Evolutionary conservation across 306 rosid genomes (phyloP), one percentile per base, ranked within the genome.

Genomic region (Vigna unguiculata): DNA sequence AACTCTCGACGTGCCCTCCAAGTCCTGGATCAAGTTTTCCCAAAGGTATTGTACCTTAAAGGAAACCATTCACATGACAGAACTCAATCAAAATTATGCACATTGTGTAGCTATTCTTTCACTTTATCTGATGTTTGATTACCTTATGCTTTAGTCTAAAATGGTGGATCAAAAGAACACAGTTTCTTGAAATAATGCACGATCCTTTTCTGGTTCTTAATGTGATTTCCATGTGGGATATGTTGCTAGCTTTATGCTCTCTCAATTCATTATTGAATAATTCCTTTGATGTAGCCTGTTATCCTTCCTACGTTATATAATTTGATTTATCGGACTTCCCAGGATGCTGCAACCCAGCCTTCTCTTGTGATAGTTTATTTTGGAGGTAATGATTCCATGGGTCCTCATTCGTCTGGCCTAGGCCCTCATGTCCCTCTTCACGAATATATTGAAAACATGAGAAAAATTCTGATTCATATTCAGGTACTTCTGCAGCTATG

Each of bases 321-420:
- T 48, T 24, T 16, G 71, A 68, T 49, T 38, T 48, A 34, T 61
- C 21, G 32, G 47, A 69, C 41, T 81, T 60, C 30, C 9, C 75
- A 91, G 97, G 96, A 91, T 83, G 93, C 93, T 79, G 83, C 90
- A 53, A 76, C 82, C 20, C 96, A 90, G 64, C 98, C 97, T 63
- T 85, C 97, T 76, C 87, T 93, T 85, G 96, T 93, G 58, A 85
- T 93, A 48, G 98, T 90, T 68, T 93, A 93, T 82, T 93, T 93
- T 78, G 97, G 98, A 1, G 98, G 98, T 45, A 93, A 93, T 82
- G 96, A 93, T 86, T 91, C 97, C 61, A 91, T 93, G 98, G 98
- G 98, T 47, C 73, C 92, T 80, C 97, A 93, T 83, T 61, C 91
- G 14, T 93, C 97, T 46, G 93, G 96, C 78, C 81, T 93, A 24